Conservation (phyloP, 805 yeast species). For the Nakazawaea molendinolei region DNA sequence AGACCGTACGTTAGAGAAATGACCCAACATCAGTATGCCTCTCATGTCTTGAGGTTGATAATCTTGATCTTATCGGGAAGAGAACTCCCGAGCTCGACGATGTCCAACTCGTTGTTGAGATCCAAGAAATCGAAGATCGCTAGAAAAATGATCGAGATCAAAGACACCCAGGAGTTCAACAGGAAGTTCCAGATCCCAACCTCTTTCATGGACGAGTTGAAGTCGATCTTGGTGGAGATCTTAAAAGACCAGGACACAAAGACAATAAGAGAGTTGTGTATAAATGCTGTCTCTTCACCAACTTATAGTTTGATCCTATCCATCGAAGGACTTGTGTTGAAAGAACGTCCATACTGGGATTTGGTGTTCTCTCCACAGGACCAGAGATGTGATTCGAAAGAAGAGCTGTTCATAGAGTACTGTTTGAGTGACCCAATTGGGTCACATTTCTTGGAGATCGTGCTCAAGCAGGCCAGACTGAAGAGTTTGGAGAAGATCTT, state of each 20-base stretch:
- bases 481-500: conserved; percentile 68
- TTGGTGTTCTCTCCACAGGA: conserved; percentile 45
- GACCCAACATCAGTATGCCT: conserved; percentile 74
- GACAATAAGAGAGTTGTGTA: conserved; percentile 61
- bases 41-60: conserved; percentile 76
- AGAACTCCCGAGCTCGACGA: conserved; percentile 66
- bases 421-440: conserved; percentile 86
- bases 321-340: conserved; percentile 74
- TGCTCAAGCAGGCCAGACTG: conserved; percentile 57
- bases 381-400: conserved; percentile 48
- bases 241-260: conserved; percentile 32
- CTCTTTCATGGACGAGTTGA: conserved; percentile 51
- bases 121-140: conserved; percentile 84
- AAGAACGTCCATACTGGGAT: conserved; percentile 67
- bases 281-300: conserved; percentile 81
- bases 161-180: conserved; percentile 64
- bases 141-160: conserved; percentile 85
- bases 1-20: conserved; percentile 51
- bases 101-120: conserved; percentile 65
- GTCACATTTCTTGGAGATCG: conserved; percentile 79
- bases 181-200: conserved; percentile 64
- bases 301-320: conserved; percentile 73
- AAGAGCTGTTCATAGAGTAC: conserved; percentile 78
- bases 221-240: conserved; percentile 38
- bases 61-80: conserved; percentile 72